Evolutionary conservation across 495 filamentous ascomycete species (phyloP).

Genomic region (Filosporella fistucella): DNA sequence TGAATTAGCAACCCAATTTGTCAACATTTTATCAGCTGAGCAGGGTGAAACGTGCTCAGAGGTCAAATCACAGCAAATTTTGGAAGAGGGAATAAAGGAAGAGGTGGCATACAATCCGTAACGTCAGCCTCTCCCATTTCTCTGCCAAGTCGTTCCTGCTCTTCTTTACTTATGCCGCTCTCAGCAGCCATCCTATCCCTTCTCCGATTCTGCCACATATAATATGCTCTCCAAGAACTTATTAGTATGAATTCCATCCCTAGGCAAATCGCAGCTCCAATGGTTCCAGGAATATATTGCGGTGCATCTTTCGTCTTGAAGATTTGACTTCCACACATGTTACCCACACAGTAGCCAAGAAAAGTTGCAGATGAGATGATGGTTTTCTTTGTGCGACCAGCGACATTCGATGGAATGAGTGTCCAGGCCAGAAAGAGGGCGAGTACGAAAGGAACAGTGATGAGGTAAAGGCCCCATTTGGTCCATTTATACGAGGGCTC

Average conservation of each 20-base stretch:
- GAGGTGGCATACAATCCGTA: too few relatives aligned
- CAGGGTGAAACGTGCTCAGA: too few relatives aligned
- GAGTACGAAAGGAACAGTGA: constrained; percentile 4
- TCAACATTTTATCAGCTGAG: too few relatives aligned
- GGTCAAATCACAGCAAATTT: too few relatives aligned
- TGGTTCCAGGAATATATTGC: constrained; percentile 60
- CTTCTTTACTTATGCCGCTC: constrained; percentile 50
- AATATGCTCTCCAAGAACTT: constrained; percentile 58
- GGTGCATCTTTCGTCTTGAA: constrained; percentile 30
- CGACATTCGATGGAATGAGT: constrained; percentile 9
- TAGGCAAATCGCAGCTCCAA: constrained; percentile 61
- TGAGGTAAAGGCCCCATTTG: constrained; percentile 2
- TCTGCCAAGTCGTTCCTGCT: constrained; percentile 41
- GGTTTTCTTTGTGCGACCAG: constrained; percentile 52
- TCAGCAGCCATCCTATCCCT: constrained; percentile 41
- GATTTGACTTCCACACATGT: constrained; percentile 16
- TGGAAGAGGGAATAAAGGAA: too few relatives aligned
- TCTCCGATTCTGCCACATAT: constrained; percentile 50
- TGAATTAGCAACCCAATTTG: too few relatives aligned
- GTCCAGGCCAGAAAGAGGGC: constrained; percentile 3
- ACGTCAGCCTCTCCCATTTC: constrained; percentile 33
- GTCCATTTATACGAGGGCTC: constrained; percentile 1
- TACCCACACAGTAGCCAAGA: constrained; percentile 35
- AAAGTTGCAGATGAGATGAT: constrained; percentile 57
- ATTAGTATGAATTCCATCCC: constrained; percentile 44